These are phyloP conservation scores for Aspergillus sp. DNA, from an alignment of 2,329 filamentous ascomycete species.

Conservation along the genomic window DNA sequence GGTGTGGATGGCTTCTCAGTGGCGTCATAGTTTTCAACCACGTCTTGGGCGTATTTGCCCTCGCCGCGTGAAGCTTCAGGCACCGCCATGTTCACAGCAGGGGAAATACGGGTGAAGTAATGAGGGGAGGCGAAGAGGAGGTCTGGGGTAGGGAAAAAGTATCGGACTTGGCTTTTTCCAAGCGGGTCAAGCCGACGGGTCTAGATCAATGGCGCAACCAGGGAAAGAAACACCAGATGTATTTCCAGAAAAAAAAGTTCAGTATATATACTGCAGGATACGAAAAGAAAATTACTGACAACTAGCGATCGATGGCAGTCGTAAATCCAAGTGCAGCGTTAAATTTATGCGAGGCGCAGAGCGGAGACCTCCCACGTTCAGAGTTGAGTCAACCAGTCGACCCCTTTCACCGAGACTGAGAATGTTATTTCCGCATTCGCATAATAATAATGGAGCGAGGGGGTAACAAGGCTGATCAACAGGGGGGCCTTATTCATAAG, in stretches of 20 bases:
- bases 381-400: not conserved
- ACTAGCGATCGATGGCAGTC: constrained; percentile 1
- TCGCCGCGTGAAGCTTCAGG: not conserved
- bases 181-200: not conserved
- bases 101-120: not conserved
- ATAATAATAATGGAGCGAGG: not conserved
- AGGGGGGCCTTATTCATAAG: not conserved
- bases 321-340: not conserved
- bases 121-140: not conserved
- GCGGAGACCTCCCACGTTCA: constrained; percentile 1
- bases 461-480: not conserved
- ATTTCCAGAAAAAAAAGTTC: not conserved
- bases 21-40: not conserved
- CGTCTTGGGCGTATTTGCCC: not conserved
- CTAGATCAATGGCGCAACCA: not conserved
- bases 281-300: not conserved
- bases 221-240: not conserved
- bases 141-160: constrained; percentile 1
- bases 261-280: not conserved
- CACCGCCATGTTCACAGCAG: constrained; percentile 3
- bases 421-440: not conserved
- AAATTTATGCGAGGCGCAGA: not conserved
- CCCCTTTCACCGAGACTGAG: constrained; percentile 4
- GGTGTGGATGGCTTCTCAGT: constrained; percentile 9
- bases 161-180: not conserved